Conservation (phyloP, 1,284 basidiomycete species). For the Kwoniella shivajii region DNA sequence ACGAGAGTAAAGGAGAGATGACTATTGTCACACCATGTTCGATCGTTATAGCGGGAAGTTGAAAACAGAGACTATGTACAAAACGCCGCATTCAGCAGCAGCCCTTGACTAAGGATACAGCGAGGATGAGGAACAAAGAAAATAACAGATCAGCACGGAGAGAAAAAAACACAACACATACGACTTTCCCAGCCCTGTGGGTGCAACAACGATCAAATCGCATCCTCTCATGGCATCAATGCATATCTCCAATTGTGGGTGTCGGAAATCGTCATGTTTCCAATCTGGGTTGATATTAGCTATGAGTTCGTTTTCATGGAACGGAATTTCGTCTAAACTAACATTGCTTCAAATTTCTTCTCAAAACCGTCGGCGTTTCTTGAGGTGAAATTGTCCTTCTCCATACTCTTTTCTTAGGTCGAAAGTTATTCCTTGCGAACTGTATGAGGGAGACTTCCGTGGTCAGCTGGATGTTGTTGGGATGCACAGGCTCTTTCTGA, state of each 20-base stretch:
- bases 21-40: conserved; percentile 74
- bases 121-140: no score
- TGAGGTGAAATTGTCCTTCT: conserved; percentile 42
- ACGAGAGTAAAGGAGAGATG: conserved; percentile 76
- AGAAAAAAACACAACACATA: conserved; percentile 45
- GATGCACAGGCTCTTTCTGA: neutral
- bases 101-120: no score
- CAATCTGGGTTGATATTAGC: conserved; percentile 59
- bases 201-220: conserved; percentile 81
- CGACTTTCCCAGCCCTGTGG: conserved; percentile 85
- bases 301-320: neutral
- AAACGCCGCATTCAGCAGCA: no score
- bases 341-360: conserved; percentile 45
- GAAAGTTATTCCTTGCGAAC: conserved; percentile 39
- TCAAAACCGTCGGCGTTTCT: conserved; percentile 39
- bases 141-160: no score
- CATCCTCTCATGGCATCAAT: conserved; percentile 66
- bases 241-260: conserved; percentile 74
- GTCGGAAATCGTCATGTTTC: conserved; percentile 67
- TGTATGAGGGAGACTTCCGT: conserved; percentile 6
- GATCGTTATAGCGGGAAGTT: conserved; percentile 74
- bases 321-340: conserved; percentile 4
- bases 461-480: neutral
- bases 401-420: conserved; percentile 35
- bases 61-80: conserved; percentile 70